Evolutionary conservation across 2,329 filamentous ascomycete species (phyloP).

Genomic region (Beauveria caledonica): DNA sequence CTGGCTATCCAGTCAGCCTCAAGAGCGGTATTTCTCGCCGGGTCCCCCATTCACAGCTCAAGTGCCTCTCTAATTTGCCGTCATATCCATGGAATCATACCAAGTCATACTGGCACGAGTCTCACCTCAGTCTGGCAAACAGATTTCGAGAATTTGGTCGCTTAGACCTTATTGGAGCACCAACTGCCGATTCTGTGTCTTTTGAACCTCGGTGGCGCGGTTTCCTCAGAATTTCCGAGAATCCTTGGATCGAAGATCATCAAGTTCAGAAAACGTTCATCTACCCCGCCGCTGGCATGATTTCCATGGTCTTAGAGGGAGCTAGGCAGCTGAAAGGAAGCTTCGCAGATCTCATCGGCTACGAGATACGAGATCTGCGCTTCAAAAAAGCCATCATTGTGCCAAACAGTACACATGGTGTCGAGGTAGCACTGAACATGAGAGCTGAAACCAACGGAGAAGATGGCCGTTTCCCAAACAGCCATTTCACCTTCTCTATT

Average conservation of each 20-base stretch:
- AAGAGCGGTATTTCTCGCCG: conserved; percentile 20
- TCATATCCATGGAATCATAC: conserved; percentile 48
- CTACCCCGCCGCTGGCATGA: conserved; percentile 43
- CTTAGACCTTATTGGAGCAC: conserved; percentile 43
- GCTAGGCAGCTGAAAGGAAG: conserved; percentile 31
- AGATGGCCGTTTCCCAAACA: conserved; percentile 15
- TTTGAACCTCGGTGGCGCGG: conserved; percentile 42
- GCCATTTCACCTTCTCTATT: conserved; percentile 30
- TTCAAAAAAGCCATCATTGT: conserved; percentile 46
- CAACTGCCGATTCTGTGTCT: conserved; percentile 33
- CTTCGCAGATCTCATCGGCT: conserved; percentile 23
- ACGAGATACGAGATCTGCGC: conserved; percentile 36
- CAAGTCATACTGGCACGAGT: conserved; percentile 46
- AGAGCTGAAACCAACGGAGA: conserved; percentile 18
- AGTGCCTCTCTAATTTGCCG: conserved; percentile 38
- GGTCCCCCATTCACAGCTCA: conserved; percentile 13
- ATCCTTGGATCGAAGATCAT: conserved; percentile 45
- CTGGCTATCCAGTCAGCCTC: conserved; percentile 26
- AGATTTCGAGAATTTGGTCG: conserved; percentile 37
- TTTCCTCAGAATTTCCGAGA: conserved; percentile 39
- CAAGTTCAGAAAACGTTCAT: conserved; percentile 41
- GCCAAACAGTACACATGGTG: conserved; percentile 34
- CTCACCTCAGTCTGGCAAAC: conserved; percentile 34
- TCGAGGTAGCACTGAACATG: conserved; percentile 43
- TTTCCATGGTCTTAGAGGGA: conserved; percentile 41